phyloP scores from a whole-genome alignment of 179 eudicot genomes.

The Silene vulgaris region DNA sequence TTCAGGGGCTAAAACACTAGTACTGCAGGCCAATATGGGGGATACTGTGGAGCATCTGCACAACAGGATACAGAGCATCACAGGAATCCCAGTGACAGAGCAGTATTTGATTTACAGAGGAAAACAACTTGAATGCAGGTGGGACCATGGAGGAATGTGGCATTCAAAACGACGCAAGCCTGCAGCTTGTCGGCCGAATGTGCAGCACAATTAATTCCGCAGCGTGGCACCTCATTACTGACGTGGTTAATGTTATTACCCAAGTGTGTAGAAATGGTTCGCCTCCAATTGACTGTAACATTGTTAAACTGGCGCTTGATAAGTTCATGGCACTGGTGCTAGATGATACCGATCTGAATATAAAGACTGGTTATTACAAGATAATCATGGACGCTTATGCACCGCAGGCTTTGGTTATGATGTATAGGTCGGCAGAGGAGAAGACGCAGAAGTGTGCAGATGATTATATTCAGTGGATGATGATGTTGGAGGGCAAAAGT shows the following conservation, averaged over 20 bases:
- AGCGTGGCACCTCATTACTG: slow-evolving; percentile 53
- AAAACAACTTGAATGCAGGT: slow-evolving; percentile 56
- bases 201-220: slow-evolving; percentile 57
- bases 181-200: slow-evolving; percentile 70
- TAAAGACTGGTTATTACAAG: slow-evolving; percentile 33
- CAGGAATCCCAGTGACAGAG: slow-evolving; percentile 45
- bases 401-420: slow-evolving; percentile 54
- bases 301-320: slow-evolving; percentile 21
- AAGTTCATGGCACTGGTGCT: slow-evolving; percentile 15
- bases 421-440: slow-evolving; percentile 45
- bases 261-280: slow-evolving; percentile 36
- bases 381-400: slow-evolving; percentile 50
- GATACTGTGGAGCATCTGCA: slow-evolving; percentile 53
- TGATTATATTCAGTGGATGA: slow-evolving; percentile 41
- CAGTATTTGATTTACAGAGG: slow-evolving; percentile 61
- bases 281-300: neutral
- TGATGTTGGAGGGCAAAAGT: slow-evolving; percentile 25
- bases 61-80: slow-evolving; percentile 29
- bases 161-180: slow-evolving; percentile 46
- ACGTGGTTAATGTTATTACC: slow-evolving; percentile 34
- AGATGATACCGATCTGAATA: neutral
- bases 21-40: slow-evolving; percentile 35
- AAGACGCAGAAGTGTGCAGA: slow-evolving; percentile 39
- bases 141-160: slow-evolving; percentile 41
- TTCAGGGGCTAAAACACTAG: slow-evolving; percentile 41